Conservation (phyloP, 2,329 filamentous ascomycete species). For the Grosmannia serpens region DNA sequence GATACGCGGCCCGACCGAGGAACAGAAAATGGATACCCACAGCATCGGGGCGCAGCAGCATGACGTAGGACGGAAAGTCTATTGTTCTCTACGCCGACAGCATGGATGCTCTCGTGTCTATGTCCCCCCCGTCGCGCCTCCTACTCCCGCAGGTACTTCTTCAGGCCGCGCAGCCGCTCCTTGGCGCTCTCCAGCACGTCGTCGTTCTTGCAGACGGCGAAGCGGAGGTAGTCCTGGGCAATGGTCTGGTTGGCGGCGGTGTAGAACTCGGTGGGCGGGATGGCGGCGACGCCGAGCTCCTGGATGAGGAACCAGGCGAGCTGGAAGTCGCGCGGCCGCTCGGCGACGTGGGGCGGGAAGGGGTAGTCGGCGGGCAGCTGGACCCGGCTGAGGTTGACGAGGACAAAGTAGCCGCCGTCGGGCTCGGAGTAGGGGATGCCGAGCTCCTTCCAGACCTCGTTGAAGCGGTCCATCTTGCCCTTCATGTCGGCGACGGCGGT, state of each 20-base stretch:
- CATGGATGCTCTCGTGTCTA: constrained; percentile 2
- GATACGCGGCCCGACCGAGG: background rate
- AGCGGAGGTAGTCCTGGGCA: constrained; percentile 86
- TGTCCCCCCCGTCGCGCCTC: background rate
- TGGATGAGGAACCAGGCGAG: constrained; percentile 94
- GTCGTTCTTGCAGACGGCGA: constrained; percentile 94
- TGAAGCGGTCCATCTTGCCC: constrained; percentile 77
- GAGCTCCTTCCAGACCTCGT: constrained; percentile 66
- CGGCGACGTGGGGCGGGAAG: constrained; percentile 81
- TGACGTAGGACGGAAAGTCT: background rate
- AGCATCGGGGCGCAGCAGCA: too few species aligned
- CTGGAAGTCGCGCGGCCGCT: constrained; percentile 83
- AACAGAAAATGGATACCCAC: too few species aligned
- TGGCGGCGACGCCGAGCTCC: constrained; percentile 88
- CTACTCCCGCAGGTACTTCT: constrained; percentile 48
- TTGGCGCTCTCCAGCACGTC: constrained; percentile 71
- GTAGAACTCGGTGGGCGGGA: constrained; percentile 95
- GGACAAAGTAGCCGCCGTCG: constrained; percentile 93
- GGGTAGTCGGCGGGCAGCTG: constrained; percentile 72
- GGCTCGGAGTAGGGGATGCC: constrained; percentile 77
- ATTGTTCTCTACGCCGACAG: background rate
- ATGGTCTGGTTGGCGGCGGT: constrained; percentile 72
- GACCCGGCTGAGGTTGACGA: constrained; percentile 86
- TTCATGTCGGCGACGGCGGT: constrained; percentile 78
- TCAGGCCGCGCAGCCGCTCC: constrained; percentile 59